Conservation (phyloP, 768 basidiomycete genomes). For the Termitomyces sp. region DNA sequence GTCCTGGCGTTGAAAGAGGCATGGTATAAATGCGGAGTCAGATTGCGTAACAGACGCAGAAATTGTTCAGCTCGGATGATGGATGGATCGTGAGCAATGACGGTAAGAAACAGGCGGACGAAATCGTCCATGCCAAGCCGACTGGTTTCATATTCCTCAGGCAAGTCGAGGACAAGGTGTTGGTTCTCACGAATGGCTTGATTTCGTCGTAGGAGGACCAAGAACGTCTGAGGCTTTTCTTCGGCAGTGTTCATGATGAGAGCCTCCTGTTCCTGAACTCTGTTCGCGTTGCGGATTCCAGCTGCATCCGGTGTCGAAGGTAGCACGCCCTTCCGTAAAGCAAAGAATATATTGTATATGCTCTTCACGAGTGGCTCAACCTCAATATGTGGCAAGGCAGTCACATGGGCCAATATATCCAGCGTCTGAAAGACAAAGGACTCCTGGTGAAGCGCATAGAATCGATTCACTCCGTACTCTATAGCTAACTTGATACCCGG, state of each 20-base stretch:
- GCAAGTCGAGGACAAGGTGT: conserved; percentile 39
- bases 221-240: conserved; percentile 65
- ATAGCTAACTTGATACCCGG: conserved; percentile 58
- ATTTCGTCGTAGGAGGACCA: conserved; percentile 44
- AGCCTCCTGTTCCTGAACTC: conserved; percentile 62
- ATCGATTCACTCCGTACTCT: conserved; percentile 65
- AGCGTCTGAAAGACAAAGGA: conserved; percentile 71
- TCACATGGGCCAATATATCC: conserved; percentile 52
- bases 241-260: conserved; percentile 64
- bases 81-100: conserved; percentile 70
- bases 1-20: conserved; percentile 44
- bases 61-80: conserved; percentile 67
- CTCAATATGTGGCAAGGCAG: conserved; percentile 43
- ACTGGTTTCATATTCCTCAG: conserved; percentile 55
- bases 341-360: conserved; percentile 52
- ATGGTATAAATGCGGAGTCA: conserved; percentile 53
- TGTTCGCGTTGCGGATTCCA: conserved; percentile 61
- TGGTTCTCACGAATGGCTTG: conserved; percentile 32
- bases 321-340: conserved; percentile 40
- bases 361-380: conserved; percentile 47
- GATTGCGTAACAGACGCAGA: conserved; percentile 50
- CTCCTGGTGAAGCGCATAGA: conserved; percentile 69
- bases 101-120: conserved; percentile 67
- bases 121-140: conserved; percentile 58
- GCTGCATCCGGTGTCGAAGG: conserved; percentile 47